Evolutionary conservation across 495 filamentous ascomycete genomes (phyloP), one percentile per base, ranked within the genome.

Genomic region (Penicillium flavigenum): DNA sequence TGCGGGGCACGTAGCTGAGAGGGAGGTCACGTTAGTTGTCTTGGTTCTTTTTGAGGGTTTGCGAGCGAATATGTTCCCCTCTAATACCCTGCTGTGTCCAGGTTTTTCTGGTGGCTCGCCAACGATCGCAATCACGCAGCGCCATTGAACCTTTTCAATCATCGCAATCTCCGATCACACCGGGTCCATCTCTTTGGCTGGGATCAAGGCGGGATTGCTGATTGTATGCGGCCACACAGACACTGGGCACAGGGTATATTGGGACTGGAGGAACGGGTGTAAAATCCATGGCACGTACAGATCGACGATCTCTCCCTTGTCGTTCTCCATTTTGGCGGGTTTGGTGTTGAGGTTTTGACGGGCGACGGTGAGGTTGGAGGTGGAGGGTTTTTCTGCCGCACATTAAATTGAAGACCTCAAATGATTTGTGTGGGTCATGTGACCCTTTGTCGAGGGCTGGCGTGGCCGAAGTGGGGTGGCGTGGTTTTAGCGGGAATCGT

Each of bases 251-350:
- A 38, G 59, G 51, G 46, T 24, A 36, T 24, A 55, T 56, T 54
- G 49, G 50, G 36, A 57, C 50, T 56, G 45, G 32, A 47, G 46
- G 26, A 47, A 55, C 49, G 47, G 51, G 49, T 59, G 46, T 31
- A 32, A 56, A 51, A 47, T 41, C 46, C 17, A 53, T 57, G 47
- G 43, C 47, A 80, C 84, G 72, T 86, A 97, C 91, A 98, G 90
- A 81, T 98, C 94, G 78, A 98, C 94, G 80, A 97, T 90, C 75
- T 97, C 91, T 84, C 94, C 93, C 81, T 90, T 90, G 80, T 95
- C 91, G 87, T 95, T 95, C 81, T 96, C 91, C 91, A 95, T 95
- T 72, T 80, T 86, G 74, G 72, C 77, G 76, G 75, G 59, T 74
- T 69, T 71, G 64, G 57, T 64, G 67, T 77, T 63, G 63, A 45